Evolutionary conservation across 2,329 filamentous ascomycete genomes (phyloP), one percentile per base, ranked within the genome.

Genomic region (Colletotrichum cuscutae): DNA sequence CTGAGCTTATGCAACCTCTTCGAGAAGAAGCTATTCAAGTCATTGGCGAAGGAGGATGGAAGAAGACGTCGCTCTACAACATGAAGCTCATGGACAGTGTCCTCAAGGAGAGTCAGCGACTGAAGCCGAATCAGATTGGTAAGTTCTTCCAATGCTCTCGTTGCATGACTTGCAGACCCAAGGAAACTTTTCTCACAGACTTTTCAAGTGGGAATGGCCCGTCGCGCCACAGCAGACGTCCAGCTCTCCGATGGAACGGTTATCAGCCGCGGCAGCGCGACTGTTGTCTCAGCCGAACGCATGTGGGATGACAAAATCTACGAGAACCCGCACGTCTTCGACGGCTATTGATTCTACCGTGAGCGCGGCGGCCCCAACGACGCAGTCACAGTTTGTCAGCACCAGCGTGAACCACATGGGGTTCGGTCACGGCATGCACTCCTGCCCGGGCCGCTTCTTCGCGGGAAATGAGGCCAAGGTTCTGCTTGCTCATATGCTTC

Each of bases 401-500:
- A 81, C 82, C 60, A 77, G 78, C n/a, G 77, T 82, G 67, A 76
- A 78, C n/a, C 80, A 77, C 64, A 76, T 82, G 53, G 80, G 80
- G 42, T 84, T 83, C 72, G 82, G 82, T 2, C 79, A 82, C 1
- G 82, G 82, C 8, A 78, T 79, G 53, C 80, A 84, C 72, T 82
- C 82, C 6, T 84, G 82, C 69, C 84, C 83, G 0, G 84, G 84
- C 0, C 80, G 84, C 0, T 86, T 86, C 82, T 86, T 86, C 72
- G 84, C 84, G 22, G 78, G 78, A 35, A 82, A 84, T 74, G 82
- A 86, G 79, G 83, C 85, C 77, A 86, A 86, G 76, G 76, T 85
- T 69, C 80, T 85, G 35, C 74, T 86, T 11, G 80, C 81, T 1
- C 77, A 83, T 66, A 77, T 84, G 7, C 75, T 86, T 53, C 82